phyloP scores from a whole-genome alignment of 2,329 filamentous ascomycete species.

The Calonectria multiphialidica region DNA sequence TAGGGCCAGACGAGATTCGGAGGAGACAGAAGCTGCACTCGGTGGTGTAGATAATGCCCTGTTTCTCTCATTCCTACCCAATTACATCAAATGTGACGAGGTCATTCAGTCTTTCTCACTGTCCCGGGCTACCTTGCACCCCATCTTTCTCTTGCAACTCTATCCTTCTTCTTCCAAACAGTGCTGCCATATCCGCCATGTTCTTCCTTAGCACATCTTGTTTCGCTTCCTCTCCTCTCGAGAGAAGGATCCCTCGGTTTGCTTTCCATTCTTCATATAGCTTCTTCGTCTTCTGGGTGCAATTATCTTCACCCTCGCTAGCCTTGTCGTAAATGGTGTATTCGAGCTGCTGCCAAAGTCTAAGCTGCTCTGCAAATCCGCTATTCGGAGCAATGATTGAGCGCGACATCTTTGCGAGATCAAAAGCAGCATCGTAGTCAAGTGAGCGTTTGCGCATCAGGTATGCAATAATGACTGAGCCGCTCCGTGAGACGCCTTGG shows the following conservation, averaged over 20 bases:
- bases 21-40: too few species aligned
- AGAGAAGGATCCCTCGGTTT: not conserved
- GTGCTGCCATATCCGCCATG: not conserved
- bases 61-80: too few species aligned
- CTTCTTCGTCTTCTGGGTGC: not conserved
- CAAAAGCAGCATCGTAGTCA: not conserved
- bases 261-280: not conserved
- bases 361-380: not conserved
- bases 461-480: not conserved
- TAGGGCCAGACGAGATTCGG: too few species aligned
- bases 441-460: not conserved
- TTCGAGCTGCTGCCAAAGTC: not conserved
- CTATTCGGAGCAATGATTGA: not conserved
- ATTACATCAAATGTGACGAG: too few species aligned
- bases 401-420: not conserved
- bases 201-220: not conserved
- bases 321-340: not conserved
- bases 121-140: not conserved
- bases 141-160: not conserved
- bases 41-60: too few species aligned
- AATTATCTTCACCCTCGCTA: not conserved
- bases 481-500: not conserved
- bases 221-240: not conserved
- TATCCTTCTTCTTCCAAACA: not conserved
- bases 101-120: too few species aligned